Evolutionary conservation across 2,329 filamentous ascomycete species (phyloP), one percentile per base, ranked within the genome.

Genomic region (Ophiostoma quercus): DNA sequence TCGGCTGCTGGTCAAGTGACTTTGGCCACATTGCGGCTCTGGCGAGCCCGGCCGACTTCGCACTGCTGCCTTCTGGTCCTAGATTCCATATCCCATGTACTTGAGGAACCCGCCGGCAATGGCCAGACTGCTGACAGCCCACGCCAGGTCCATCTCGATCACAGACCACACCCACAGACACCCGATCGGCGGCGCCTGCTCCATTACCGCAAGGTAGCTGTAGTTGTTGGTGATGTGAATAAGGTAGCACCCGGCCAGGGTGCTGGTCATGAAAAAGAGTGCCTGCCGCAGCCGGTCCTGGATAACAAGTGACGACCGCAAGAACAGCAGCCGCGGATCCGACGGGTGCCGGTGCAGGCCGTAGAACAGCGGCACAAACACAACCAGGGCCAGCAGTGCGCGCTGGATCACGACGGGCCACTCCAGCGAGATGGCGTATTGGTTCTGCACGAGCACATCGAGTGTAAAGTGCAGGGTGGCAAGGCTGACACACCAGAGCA

Each of bases 91-190:
- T 1, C 84, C 86, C 22, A 81, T 80, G 34, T 78, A 76, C 77
- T 81, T 82, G 34, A 85, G 76, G 73, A 83, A 89, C 4, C 73
- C 76, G 1, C 75, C 81, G 1, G 82, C 80, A 1, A 79, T 73
- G 2, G 78, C 77, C 47, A 89, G 76, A 73, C 87, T 89, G 14
- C 79, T 74, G 1, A 89, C 80, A 0, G 91, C 91, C 75, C 86
- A 88, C 0, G 83, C 76, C 57, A 96, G 81, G 69, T 92, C 85
- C 80, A 97, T 85, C 81, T 99, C 95, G 66, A 98, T 84, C 29
- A 98, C 89, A 41, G 90, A 88, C 93, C 94, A 98, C 4, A 98
- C 85, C 94, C 94, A 98, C 22, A 98, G 79, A 57, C 92, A 94
- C 0, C 92, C 95, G 16, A 97, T 78, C 5, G 93, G 89, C n/a